Evolutionary conservation across 768 basidiomycete species (phyloP).

Genomic region (Ramaria rubella): DNA sequence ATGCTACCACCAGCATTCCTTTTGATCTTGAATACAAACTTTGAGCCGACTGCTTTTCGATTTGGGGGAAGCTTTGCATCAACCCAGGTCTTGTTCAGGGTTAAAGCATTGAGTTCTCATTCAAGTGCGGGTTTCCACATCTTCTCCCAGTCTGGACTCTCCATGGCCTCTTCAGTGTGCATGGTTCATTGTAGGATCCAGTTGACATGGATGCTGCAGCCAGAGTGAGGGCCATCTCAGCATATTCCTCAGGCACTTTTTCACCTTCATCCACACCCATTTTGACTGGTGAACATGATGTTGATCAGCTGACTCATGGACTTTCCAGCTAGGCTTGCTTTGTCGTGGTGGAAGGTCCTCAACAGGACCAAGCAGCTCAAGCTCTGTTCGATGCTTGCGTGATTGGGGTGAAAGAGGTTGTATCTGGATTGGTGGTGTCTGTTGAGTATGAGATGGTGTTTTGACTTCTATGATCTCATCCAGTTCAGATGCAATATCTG

Average conservation of each 20-base stretch:
- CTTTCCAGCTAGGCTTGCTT: background rate
- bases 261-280: background rate
- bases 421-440: background rate
- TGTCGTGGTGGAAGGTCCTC: background rate
- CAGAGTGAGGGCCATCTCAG: no score
- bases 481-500: no score
- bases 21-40: constrained; percentile 32
- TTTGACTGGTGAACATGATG: no score
- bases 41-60: constrained; percentile 23
- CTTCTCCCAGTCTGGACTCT: background rate
- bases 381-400: background rate
- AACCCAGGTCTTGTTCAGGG: background rate
- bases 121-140: background rate
- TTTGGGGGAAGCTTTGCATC: constrained; percentile 20
- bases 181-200: background rate
- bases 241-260: background rate
- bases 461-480: no score
- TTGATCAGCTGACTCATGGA: background rate
- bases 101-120: background rate
- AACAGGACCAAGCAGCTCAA: background rate
- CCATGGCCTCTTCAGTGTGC: background rate
- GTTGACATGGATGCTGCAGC: background rate
- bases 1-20: constrained; percentile 15
- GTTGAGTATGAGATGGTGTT: background rate
- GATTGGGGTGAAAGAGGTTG: background rate